These are phyloP conservation scores for Fraxinus greggii DNA, from an alignment of 305 asterid genomes.

Conservation along the genomic window DNA sequence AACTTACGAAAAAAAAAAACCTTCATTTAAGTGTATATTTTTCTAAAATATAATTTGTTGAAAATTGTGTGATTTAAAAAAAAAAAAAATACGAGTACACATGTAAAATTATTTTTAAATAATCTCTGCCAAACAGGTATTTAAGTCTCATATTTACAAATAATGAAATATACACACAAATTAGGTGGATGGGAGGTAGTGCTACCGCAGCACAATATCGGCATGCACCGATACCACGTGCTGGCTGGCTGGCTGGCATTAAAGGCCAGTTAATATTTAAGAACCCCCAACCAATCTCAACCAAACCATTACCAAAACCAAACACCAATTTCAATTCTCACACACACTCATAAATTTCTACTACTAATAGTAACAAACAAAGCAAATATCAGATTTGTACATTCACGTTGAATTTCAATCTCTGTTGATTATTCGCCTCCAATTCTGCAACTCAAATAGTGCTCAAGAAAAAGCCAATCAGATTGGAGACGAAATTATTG, in stretches of 20 bases:
- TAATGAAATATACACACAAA: too few species aligned
- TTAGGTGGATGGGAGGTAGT: constrained; percentile 28
- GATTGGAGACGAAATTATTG: constrained; percentile 16
- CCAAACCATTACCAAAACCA: constrained; percentile 44
- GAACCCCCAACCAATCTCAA: constrained; percentile 50
- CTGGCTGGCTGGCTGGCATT: constrained; percentile 20
- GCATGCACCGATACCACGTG: constrained; percentile 41
- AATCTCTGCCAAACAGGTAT: too few species aligned
- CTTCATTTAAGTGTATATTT: too few species aligned
- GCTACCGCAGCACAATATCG: neutral
- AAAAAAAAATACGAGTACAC: too few species aligned
- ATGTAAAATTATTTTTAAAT: too few species aligned
- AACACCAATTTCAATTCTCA: constrained; percentile 13
- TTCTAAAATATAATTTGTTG: too few species aligned
- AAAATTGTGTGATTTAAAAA: too few species aligned
- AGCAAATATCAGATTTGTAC: constrained; percentile 35
- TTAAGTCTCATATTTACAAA: too few species aligned
- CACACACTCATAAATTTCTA: constrained; percentile 31
- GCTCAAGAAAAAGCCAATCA: constrained; percentile 16
- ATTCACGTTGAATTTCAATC: constrained; percentile 1
- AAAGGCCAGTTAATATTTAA: constrained; percentile 23
- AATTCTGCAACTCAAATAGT: constrained; percentile 4
- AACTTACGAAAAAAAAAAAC: too few species aligned
- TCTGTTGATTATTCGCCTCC: constrained; percentile 11
- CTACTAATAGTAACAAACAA: neutral